Percentiles rank a stretch among this genome's conserved stretches.
These are phyloP conservation scores for Agastache rugosa DNA, from an alignment of 257 asterid species.

Conservation along the genomic window DNA sequence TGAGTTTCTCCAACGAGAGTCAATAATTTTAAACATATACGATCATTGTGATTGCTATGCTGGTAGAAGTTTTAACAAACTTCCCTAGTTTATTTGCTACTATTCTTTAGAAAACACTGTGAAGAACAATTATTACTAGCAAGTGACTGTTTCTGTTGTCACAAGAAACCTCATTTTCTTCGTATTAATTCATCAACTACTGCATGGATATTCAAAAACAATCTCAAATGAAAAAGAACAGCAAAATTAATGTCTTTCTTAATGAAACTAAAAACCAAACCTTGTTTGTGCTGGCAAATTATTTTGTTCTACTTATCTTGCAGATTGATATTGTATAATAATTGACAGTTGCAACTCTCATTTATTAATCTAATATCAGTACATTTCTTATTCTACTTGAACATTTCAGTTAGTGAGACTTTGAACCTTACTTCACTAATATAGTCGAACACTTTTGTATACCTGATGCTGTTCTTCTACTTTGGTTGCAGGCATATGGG, in stretches of 20 bases:
- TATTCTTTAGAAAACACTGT: not conserved
- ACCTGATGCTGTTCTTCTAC: not conserved
- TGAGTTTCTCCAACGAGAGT: too few relatives aligned
- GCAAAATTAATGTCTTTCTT: not conserved
- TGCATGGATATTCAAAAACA: too few relatives aligned
- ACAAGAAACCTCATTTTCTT: not conserved
- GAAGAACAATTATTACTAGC: not conserved
- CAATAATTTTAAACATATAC: too few relatives aligned
- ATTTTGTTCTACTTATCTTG: not conserved
- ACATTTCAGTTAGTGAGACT: not conserved
- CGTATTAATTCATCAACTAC: too few relatives aligned
- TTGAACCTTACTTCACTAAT: not conserved
- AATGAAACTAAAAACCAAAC: slow-evolving; percentile 2
- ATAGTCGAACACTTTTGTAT: not conserved
- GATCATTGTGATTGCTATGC: too few relatives aligned
- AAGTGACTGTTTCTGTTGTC: not conserved
- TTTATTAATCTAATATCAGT: not conserved
- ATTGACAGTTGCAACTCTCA: not conserved
- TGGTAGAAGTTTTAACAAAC: too few relatives aligned
- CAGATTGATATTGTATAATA: not conserved
- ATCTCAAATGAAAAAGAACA: too few relatives aligned
- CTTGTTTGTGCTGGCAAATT: not conserved
- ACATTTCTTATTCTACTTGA: not conserved
- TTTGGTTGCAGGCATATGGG: slow-evolving; percentile 65
- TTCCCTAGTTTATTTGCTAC: not conserved